Evolutionary conservation across 1,284 basidiomycete genomes (phyloP).

Genomic region (Coniferiporia sulphurascens): DNA sequence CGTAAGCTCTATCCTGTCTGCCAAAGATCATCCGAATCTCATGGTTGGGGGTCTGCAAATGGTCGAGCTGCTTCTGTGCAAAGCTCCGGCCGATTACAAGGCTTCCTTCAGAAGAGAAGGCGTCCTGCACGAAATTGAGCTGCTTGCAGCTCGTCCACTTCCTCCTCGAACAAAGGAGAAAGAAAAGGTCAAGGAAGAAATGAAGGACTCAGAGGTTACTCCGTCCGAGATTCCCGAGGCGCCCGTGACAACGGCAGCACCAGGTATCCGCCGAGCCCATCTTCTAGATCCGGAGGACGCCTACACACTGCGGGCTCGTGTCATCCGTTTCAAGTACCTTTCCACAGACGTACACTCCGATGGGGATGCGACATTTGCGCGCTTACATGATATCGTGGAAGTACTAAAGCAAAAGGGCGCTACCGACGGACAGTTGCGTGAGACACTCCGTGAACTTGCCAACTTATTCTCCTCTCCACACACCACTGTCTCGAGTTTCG

Average conservation of each 20-base stretch:
- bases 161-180: constrained; percentile 51
- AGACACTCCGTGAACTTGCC: constrained; percentile 68
- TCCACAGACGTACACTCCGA: constrained; percentile 53
- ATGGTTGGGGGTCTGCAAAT: constrained; percentile 87
- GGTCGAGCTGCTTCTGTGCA: constrained; percentile 81
- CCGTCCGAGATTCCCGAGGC: constrained; percentile 34
- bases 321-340: constrained; percentile 78
- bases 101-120: constrained; percentile 89
- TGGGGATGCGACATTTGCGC: constrained; percentile 60
- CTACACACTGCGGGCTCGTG: constrained; percentile 82
- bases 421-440: constrained; percentile 61
- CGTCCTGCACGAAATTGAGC: constrained; percentile 88
- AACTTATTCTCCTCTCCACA: constrained; percentile 74
- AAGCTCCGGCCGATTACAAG: constrained; percentile 78
- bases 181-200: constrained; percentile 41
- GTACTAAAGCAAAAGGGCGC: constrained; percentile 51
- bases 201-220: constrained; percentile 31
- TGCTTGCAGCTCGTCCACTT: constrained; percentile 59
- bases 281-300: constrained; percentile 81
- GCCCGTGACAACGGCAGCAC: constrained; percentile 31
- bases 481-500: constrained; percentile 90
- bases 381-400: constrained; percentile 61
- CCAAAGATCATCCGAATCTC: constrained; percentile 81
- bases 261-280: constrained; percentile 38
- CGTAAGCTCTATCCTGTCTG: constrained; percentile 87